Conservation (phyloP, 176 grass and related monocot species). For the Oryza officinalis region DNA sequence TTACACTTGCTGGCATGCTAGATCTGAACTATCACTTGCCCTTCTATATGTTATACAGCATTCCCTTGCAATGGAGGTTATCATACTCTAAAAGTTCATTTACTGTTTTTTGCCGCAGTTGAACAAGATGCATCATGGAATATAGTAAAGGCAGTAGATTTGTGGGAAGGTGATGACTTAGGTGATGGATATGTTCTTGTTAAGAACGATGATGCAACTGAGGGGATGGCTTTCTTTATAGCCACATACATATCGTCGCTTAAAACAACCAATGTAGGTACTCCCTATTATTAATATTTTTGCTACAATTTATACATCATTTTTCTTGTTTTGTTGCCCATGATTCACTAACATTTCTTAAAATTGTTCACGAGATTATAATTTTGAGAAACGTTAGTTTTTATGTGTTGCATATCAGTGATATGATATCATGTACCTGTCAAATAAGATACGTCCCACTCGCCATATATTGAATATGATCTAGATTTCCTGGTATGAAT, state of each 20-base stretch:
- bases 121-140: conserved; percentile 73
- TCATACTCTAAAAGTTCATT: background rate
- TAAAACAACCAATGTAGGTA: conserved; percentile 65
- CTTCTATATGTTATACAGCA: background rate
- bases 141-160: conserved; percentile 62
- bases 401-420: background rate
- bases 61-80: background rate
- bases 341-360: background rate
- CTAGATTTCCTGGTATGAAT: background rate
- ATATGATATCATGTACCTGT: background rate
- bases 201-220: conserved; percentile 79
- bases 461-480: background rate
- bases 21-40: background rate
- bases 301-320: background rate
- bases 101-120: conserved; percentile 32
- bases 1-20: background rate
- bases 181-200: conserved; percentile 89
- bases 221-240: conserved; percentile 80
- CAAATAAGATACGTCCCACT: background rate
- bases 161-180: conserved; percentile 55
- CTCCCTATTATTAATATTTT: background rate
- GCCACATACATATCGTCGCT: conserved; percentile 80
- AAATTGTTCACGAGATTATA: background rate
- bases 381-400: background rate
- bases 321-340: background rate